Base-by-base conservation (phyloP, 1,139 yeast genomes). In the Yamadazyma buinensis region DNA sequence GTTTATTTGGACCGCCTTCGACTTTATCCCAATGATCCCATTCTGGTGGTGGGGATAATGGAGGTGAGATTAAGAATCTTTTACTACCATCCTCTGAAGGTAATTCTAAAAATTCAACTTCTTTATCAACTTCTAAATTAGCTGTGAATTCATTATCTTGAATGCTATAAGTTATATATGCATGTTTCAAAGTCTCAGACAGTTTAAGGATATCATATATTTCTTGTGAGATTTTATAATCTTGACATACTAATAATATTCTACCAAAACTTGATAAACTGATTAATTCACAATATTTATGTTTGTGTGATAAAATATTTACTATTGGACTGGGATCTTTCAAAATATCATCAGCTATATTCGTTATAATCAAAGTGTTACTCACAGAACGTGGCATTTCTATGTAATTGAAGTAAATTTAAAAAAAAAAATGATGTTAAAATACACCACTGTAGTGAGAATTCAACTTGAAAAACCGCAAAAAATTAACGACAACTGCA, bases 401-500 rank as follows among this genome's bases (percentile, higher is more conserved):
- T 10, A 10, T 15, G 7, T 8, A 26, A 6, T n/a, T 17, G 28
- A 7, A 17, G 5, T 17, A 17, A 17, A 17, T 5, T 7, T 5
- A 17, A 17, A 23, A 26, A 17, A 26, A 26, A 26, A 26, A 17
- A 18, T 7, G 13, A 11, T 23, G 3, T 7, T 22, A 22, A 22
- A 5, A 11, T 22, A 4, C 5, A 10, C 5, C 12, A 22, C n/a
- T 10, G 5, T 7, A 20, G 25, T 28, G 30, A 21, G 30, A 18
- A 24, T 13, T 9, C 15, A 15, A 8, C 7, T 15, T 21, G 5
- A 6, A 15, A n/a, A 28, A 19, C 31, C 25, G 25, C 17, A 20
- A 29, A 57, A 60, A 62, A 57, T 56, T 55, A 41, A 42, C 86
- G 86, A 78, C 85, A 79, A 77, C 84, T 72, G 84, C 86, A 79